Percentiles rank a stretch among this genome's conserved stretches.
Conservation (phyloP, 2,329 filamentous ascomycete genomes). For the Colletotrichum destructivum region DNA sequence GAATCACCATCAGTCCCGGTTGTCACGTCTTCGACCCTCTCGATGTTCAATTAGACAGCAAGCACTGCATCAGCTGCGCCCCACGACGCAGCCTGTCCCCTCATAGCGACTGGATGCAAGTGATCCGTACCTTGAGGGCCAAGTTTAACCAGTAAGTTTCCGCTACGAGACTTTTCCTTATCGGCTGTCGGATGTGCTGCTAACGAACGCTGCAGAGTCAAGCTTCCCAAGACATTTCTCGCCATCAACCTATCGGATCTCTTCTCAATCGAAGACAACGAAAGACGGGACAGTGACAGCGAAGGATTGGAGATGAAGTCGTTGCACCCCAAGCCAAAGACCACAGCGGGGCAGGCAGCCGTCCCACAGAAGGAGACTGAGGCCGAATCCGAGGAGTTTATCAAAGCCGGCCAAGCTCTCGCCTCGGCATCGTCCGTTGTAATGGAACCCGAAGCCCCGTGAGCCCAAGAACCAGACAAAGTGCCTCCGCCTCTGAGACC, state of each 20-base stretch:
- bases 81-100: conserved; percentile 91
- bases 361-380: conserved; percentile 14
- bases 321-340: conserved; percentile 47
- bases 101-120: conserved; percentile 95
- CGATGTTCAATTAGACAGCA: conserved; percentile 95
- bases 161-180: neutral
- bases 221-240: conserved; percentile 76
- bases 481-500: conserved; percentile 10
- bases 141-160: conserved; percentile 92
- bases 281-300: conserved; percentile 64
- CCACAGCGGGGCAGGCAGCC: conserved; percentile 15
- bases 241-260: conserved; percentile 76
- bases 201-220: conserved; percentile 63
- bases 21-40: conserved; percentile 97
- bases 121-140: conserved; percentile 94
- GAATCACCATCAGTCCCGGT: conserved; percentile 94
- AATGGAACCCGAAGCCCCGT: conserved; percentile 19
- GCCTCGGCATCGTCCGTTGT: conserved; percentile 11
- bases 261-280: conserved; percentile 71
- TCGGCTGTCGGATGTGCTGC: conserved; percentile 5
- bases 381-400: conserved; percentile 33
- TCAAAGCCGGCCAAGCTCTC: conserved; percentile 40
- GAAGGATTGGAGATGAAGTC: conserved; percentile 66
- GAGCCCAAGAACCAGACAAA: conserved; percentile 23
- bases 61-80: conserved; percentile 95